Conservation (phyloP, 768 basidiomycete species). For the Hygrophoropsis aurantiaca region DNA sequence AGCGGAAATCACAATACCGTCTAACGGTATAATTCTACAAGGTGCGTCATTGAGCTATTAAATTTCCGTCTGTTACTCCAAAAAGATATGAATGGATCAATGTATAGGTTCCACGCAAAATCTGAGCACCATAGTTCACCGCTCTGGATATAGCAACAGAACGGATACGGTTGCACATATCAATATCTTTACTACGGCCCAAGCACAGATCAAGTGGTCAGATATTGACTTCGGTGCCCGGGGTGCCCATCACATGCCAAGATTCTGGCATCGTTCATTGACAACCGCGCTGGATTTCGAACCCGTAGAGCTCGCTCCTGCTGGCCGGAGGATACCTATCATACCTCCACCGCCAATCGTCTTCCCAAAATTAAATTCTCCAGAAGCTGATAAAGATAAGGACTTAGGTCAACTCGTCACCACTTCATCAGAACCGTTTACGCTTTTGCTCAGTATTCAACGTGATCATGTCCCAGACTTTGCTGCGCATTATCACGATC, state of each 20-base stretch:
- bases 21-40: background rate
- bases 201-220: background rate
- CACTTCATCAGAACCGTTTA: background rate
- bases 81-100: background rate
- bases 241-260: background rate
- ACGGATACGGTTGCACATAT: constrained; percentile 1
- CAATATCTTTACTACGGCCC: background rate
- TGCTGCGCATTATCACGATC: background rate
- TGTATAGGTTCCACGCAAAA: constrained; percentile 1
- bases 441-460: background rate
- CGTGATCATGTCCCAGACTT: background rate
- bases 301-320: background rate
- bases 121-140: background rate
- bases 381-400: background rate
- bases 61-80: background rate
- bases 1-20: background rate
- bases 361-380: background rate
- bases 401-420: background rate
- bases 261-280: background rate
- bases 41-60: background rate
- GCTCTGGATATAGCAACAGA: constrained; percentile 5
- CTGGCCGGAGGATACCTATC: background rate
- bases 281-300: background rate
- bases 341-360: background rate
- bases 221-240: background rate